A percentile compares a stretch with the other conserved stretches of the same genome.
Evolutionary conservation across 148 eudicot species (phyloP).

Genomic region (Linanthus parryae): DNA sequence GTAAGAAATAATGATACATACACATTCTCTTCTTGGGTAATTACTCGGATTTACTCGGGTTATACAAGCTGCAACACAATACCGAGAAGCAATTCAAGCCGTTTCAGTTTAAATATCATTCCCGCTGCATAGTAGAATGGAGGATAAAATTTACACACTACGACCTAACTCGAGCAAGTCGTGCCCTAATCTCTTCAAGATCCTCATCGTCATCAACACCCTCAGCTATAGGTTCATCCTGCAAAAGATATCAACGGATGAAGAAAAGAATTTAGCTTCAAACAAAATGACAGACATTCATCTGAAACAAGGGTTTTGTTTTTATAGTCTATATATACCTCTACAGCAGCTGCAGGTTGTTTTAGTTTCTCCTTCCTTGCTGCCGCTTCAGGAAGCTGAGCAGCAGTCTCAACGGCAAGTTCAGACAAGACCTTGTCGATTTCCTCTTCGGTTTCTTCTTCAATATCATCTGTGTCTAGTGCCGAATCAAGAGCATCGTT

Average conservation of each 20-base stretch:
- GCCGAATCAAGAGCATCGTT: conserved; percentile 77
- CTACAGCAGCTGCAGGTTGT: conserved; percentile 54
- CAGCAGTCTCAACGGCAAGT: conserved; percentile 93
- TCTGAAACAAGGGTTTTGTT: neutral
- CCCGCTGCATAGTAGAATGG: too few species aligned
- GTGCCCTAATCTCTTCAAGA: conserved; percentile 82
- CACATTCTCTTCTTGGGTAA: too few species aligned
- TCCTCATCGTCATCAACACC: conserved; percentile 91
- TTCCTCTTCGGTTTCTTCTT: conserved; percentile 96
- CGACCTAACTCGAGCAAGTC: conserved; percentile 87
- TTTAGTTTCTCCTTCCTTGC: conserved; percentile 69
- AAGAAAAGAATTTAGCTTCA: conserved; percentile 5
- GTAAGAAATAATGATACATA: too few species aligned
- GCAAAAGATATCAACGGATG: conserved; percentile 15
- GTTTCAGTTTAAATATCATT: too few species aligned
- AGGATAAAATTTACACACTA: too few species aligned
- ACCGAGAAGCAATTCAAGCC: too few species aligned
- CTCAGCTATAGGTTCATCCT: conserved; percentile 61
- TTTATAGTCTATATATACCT: conserved; percentile 20
- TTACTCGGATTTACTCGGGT: too few species aligned
- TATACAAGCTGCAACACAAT: too few species aligned
- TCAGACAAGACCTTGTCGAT: conserved; percentile 86
- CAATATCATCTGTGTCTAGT: conserved; percentile 87
- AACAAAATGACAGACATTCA: neutral
- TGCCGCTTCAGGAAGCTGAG: conserved; percentile 80